Evolutionary conservation across 345 rosid genomes (phyloP).

Genomic region (Gossypium longicalyx): DNA sequence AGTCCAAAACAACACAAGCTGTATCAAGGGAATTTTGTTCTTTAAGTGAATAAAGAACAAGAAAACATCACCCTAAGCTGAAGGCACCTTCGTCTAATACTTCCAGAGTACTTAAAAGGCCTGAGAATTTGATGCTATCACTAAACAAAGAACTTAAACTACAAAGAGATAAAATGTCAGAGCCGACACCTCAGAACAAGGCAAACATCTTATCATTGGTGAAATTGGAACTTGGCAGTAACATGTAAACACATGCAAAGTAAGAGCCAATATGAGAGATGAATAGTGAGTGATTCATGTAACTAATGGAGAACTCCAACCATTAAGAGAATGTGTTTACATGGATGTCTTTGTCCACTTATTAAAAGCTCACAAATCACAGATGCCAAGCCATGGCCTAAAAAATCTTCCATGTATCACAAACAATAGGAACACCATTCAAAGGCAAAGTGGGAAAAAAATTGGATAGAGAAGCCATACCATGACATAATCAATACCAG

Average conservation of each 20-base stretch:
- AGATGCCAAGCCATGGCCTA: not conserved
- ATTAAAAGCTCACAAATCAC: not conserved
- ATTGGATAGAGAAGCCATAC: conserved; percentile 35
- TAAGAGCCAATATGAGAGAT: no score
- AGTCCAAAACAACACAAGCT: not conserved
- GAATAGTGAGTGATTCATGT: not conserved
- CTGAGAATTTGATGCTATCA: not conserved
- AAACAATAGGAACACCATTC: not conserved
- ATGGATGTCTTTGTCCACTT: not conserved
- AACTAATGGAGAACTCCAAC: conserved; percentile 1
- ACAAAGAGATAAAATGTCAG: not conserved
- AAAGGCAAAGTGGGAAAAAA: not conserved
- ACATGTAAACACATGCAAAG: not conserved
- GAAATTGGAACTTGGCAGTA: not conserved
- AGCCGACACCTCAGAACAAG: not conserved
- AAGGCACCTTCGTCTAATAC: not conserved
- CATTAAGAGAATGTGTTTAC: not conserved
- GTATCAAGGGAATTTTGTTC: not conserved
- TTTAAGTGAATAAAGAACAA: not conserved
- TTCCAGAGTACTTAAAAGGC: not conserved
- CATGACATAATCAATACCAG: conserved; percentile 69
- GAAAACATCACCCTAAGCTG: not conserved
- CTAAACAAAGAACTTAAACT: not conserved
- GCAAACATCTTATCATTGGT: not conserved
- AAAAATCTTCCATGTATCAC: not conserved